A percentile compares a stretch with the other conserved stretches of the same genome.
Evolutionary conservation across 2,329 filamentous ascomycete genomes (phyloP).

Genomic region (Aspergillus sp.): DNA sequence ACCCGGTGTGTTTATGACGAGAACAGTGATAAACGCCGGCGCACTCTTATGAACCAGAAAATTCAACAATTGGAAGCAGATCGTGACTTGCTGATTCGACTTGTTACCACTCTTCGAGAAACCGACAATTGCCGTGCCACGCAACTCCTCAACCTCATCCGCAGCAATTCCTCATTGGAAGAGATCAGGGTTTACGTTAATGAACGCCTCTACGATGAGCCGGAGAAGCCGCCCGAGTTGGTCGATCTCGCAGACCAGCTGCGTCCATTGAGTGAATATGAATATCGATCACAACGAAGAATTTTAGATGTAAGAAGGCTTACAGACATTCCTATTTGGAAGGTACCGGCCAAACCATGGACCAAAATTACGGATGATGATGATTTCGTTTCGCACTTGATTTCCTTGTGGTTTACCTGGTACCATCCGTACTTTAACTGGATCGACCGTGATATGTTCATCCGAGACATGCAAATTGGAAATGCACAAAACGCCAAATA

Average conservation of each 20-base stretch:
- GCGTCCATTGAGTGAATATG: conserved; percentile 10
- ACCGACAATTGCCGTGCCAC: conserved; percentile 7
- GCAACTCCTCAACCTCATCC: conserved; percentile 17
- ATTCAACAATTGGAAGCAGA: conserved; percentile 15
- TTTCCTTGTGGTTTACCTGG: conserved; percentile 20
- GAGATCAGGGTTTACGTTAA: conserved; percentile 22
- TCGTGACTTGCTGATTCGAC: conserved; percentile 8
- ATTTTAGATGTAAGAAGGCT: conserved; percentile 11
- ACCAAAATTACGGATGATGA: conserved; percentile 24
- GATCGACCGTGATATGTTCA: conserved; percentile 22
- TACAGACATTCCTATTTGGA: conserved; percentile 9
- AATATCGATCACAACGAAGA: conserved; percentile 3
- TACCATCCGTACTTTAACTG: conserved; percentile 15
- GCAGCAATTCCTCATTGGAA: conserved; percentile 16
- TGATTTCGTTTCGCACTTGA: conserved; percentile 25
- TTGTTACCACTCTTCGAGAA: conserved; percentile 16
- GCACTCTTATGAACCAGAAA: conserved; percentile 16
- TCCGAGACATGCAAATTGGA: conserved; percentile 22
- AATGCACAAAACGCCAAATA: conserved; percentile 16
- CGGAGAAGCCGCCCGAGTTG: conserved; percentile 17
- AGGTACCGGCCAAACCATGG: conserved; percentile 21
- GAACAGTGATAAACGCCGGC: conserved; percentile 17
- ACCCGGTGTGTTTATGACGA: conserved; percentile 17
- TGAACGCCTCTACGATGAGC: conserved; percentile 12
- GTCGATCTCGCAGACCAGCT: conserved; percentile 14